Base-by-base conservation (phyloP, 345 rosid genomes). In the Gossypium arboreum region DNA sequence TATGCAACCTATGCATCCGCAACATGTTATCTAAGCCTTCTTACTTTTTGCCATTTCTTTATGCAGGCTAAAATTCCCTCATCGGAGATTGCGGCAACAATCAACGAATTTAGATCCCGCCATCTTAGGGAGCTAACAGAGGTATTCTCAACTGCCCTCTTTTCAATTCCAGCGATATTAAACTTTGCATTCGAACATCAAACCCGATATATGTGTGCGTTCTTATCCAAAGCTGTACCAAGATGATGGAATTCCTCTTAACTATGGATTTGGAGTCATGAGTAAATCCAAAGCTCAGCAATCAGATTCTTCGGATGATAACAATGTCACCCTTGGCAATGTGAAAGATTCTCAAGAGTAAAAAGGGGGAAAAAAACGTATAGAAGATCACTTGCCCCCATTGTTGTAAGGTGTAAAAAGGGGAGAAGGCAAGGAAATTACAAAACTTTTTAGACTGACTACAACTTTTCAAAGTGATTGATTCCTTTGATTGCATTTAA, bases 71-170 rank as follows among this genome's bases (percentile, higher is more conserved):
- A 94, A 85, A 79, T 94, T 76, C 99, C 99, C 7, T 77, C 73
- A 8, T 91, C 96, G 0, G 99, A 92, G 87, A 95, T 95, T 24
- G 94, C 96, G 34, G 83, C 92, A 57, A 88, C 99, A 24, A 94
- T 94, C 76, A 94, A 92, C 43, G 98, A 92, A 78, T 92, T 89
- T 79, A 91, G 99, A 79, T 83, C 90, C 52, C 99, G 98, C 64
- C 99, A 95, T 78, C 83, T 95, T 73, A 85, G 98, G 12, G 98
- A 95, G 82, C 93, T 94, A 22, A 79, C 98, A 20, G 98, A 94
- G 98, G 98, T 92, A 83, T 43, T 41, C 29, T 44, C 61, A 15
- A 22, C 29, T 11, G 17, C 51, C 4, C 29, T 24, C 56, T 3
- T 43, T 47, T 22, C 3, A 15, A 20, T 64, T 1, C 51, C 34